These are phyloP conservation scores for Fragilariopsis cylindrus DNA, from an alignment of 108 stramenopile genomes.

Conservation along the genomic window DNA sequence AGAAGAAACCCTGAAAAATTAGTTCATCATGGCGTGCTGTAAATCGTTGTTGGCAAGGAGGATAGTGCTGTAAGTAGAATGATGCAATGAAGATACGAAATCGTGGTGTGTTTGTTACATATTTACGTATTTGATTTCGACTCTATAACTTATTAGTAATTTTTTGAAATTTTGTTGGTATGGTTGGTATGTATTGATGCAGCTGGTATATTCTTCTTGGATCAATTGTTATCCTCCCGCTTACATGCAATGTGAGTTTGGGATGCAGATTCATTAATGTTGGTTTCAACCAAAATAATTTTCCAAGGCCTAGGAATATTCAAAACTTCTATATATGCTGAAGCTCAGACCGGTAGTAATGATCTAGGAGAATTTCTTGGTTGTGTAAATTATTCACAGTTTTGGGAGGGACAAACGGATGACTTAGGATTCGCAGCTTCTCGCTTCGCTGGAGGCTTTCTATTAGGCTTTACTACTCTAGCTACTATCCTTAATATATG, in stretches of 20 bases:
- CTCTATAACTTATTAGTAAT: background rate
- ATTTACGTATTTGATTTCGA: background rate
- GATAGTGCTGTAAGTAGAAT: slow-evolving; percentile 34
- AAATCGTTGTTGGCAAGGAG: slow-evolving; percentile 28
- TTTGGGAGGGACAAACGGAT: slow-evolving; percentile 10
- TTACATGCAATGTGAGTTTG: slow-evolving; percentile 22
- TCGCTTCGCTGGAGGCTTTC: slow-evolving; percentile 10
- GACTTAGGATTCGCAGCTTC: slow-evolving; percentile 19
- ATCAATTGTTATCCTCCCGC: slow-evolving; percentile 25
- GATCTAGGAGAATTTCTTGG: slow-evolving; percentile 14
- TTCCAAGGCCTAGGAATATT: slow-evolving; percentile 23
- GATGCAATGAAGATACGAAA: background rate
- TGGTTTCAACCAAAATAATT: background rate
- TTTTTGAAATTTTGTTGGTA: background rate
- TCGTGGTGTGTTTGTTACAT: no score
- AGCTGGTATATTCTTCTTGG: slow-evolving; percentile 43
- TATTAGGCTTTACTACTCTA: slow-evolving; percentile 23
- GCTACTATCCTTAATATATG: slow-evolving; percentile 27
- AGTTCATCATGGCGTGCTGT: slow-evolving; percentile 24
- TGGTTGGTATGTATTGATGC: background rate
- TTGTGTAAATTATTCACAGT: slow-evolving; percentile 30
- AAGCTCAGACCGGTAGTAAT: background rate
- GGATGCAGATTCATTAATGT: slow-evolving; percentile 27
- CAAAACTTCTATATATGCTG: slow-evolving; percentile 23
- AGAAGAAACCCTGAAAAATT: no score